Base-by-base conservation (phyloP, 1,284 basidiomycete genomes). In the Peniophora sp. region DNA sequence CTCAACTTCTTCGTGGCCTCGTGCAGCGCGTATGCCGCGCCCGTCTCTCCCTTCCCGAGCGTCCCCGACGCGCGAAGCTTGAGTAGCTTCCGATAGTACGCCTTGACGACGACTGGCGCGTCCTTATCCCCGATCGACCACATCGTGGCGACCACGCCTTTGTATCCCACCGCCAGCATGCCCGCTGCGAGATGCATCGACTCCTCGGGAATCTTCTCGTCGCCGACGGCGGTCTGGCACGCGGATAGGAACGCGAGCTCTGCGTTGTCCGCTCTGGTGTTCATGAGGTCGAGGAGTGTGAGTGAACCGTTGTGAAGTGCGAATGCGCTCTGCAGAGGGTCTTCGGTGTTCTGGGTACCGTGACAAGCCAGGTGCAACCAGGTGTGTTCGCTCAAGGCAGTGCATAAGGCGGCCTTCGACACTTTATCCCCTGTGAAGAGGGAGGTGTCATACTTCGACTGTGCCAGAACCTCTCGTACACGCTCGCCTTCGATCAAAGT, bases 121-220 rank as follows among this genome's bases (percentile, higher is more conserved):
- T 45, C 44, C 35, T 36, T 15, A 37, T 60, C 60, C 2, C 51
- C 46, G 23, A 59, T 60, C 9, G 53, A 55, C 60, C 62, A 62
- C 57, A 62, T 56, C 20, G 60, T 61, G 22, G 58, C 61, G 18
- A 63, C 49, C n/a, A 54, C 52, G 20, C 52, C 52, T 15, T 53
- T 52, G 42, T 50, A 60, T 22, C 62, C 62, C 17, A 57, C 53
- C n/a, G 58, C 52, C 36, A 56, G 56, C 60, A 63, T 51, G 24
- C 56, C 57, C 27, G 60, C 61, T 0, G 62, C 61, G 14, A 63
- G 56, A 49, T 62, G 61, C n/a, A 59, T 52, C 18, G 54, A 49
- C 50, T 62, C 57, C 10, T 58, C 60, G 6, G 59, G 48, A 3
- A 57, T 53, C 11, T 50, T 50, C 22, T 52, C 48, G 32, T 60